Evolutionary conservation across 768 basidiomycete species (phyloP).

Genomic region (Termitomyces eurrhizus): DNA sequence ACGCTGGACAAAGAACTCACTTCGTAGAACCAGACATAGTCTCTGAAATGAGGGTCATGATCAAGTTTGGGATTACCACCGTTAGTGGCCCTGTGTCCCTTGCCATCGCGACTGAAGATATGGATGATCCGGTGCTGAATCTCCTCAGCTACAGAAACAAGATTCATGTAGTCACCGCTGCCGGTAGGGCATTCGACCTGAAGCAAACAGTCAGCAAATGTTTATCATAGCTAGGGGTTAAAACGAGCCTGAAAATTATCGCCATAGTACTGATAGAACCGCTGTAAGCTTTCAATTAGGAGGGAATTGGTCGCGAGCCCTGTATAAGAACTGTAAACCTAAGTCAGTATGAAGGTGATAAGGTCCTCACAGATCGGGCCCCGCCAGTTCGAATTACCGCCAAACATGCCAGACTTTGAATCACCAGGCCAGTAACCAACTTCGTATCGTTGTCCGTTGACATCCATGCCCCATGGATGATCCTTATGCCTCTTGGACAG

Average conservation of each 20-base stretch:
- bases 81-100: slow-evolving; percentile 87
- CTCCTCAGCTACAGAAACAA: slow-evolving; percentile 91
- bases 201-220: neutral
- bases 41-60: slow-evolving; percentile 91
- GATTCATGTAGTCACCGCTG: slow-evolving; percentile 96
- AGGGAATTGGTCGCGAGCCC: slow-evolving; percentile 98
- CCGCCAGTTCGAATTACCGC: slow-evolving; percentile 97
- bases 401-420: slow-evolving; percentile 96
- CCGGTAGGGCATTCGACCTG: slow-evolving; percentile 94
- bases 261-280: slow-evolving; percentile 98
- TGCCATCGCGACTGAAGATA: slow-evolving; percentile 90
- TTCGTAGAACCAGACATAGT: slow-evolving; percentile 97
- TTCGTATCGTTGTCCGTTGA: slow-evolving; percentile 87
- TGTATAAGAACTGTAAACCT: slow-evolving; percentile 18
- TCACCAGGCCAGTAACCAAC: slow-evolving; percentile 99
- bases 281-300: slow-evolving; percentile 91
- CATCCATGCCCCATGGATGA: slow-evolving; percentile 92
- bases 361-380: slow-evolving; percentile 73
- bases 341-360: neutral
- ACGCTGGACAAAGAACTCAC: slow-evolving; percentile 32
- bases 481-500: slow-evolving; percentile 89
- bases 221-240: too few relatives aligned
- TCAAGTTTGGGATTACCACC: slow-evolving; percentile 87
- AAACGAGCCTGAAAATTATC: slow-evolving; percentile 66
- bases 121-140: slow-evolving; percentile 99